phyloP scores from a whole-genome alignment of 352 stramenopile species.

The Globisporangium okanoganense region DNA sequence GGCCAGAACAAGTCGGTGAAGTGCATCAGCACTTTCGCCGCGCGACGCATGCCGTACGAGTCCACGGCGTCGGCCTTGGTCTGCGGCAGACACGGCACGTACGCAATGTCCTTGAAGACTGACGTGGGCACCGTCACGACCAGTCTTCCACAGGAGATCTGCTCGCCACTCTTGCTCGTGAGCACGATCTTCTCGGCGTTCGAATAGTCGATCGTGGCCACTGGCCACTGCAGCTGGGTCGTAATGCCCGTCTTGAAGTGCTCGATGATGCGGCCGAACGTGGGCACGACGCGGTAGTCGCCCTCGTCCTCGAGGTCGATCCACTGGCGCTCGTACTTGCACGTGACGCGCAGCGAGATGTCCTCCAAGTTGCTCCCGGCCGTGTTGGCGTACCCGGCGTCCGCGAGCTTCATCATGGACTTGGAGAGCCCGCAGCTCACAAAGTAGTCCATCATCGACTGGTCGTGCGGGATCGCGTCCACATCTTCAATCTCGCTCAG shows the following conservation, averaged over 20 bases:
- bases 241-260: slow-evolving; percentile 46
- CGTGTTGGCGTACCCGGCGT: slow-evolving; percentile 79
- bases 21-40: slow-evolving; percentile 75
- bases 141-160: slow-evolving; percentile 50
- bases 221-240: slow-evolving; percentile 50
- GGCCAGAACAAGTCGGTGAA: slow-evolving; percentile 68
- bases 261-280: slow-evolving; percentile 65
- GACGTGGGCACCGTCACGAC: slow-evolving; percentile 78
- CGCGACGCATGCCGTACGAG: slow-evolving; percentile 73
- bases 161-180: slow-evolving; percentile 49
- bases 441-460: slow-evolving; percentile 83
- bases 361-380: slow-evolving; percentile 59
- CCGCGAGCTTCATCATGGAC: slow-evolving; percentile 82
- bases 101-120: slow-evolving; percentile 73
- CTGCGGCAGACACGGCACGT: slow-evolving; percentile 51
- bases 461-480: slow-evolving; percentile 46
- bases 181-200: slow-evolving; percentile 42
- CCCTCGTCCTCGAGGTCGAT: slow-evolving; percentile 79
- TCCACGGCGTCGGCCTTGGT: slow-evolving; percentile 52
- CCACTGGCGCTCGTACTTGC: slow-evolving; percentile 81
- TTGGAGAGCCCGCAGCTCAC: slow-evolving; percentile 43
- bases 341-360: slow-evolving; percentile 78
- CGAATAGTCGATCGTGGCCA: slow-evolving; percentile 58
- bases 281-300: slow-evolving; percentile 69
- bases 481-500: slow-evolving; percentile 67